Conservation (phyloP, 2,329 filamentous ascomycete species). For the Fusarium falciforme region DNA sequence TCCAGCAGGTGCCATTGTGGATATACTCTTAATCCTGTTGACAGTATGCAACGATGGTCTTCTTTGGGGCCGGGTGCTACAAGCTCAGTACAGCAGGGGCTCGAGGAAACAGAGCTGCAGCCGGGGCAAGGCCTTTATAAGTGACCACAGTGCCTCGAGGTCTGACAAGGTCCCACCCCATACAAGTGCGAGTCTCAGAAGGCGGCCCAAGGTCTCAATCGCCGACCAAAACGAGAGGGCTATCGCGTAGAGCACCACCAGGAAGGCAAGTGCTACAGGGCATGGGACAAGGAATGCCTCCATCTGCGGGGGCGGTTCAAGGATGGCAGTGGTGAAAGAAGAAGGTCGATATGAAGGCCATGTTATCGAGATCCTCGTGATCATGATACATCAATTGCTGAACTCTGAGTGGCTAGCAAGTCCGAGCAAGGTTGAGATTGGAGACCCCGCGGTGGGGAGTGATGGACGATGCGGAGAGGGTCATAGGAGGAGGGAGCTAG, state of each 20-base stretch:
- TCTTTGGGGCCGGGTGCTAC: background rate
- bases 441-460: background rate
- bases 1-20: slow-evolving; percentile 46
- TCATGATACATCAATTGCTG: slow-evolving; percentile 8
- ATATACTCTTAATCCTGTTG: background rate
- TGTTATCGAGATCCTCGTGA: slow-evolving; percentile 30
- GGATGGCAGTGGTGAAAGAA: slow-evolving; percentile 32
- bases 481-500: background rate
- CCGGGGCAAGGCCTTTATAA: slow-evolving; percentile 21
- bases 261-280: slow-evolving; percentile 11
- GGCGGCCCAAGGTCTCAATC: background rate
- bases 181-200: slow-evolving; percentile 4
- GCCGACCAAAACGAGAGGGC: slow-evolving; percentile 16
- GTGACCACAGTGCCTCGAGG: background rate
- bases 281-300: background rate
- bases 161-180: slow-evolving; percentile 16
- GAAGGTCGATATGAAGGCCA: slow-evolving; percentile 30
- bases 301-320: slow-evolving; percentile 7
- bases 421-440: background rate
- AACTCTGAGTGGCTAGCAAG: background rate
- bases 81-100: background rate
- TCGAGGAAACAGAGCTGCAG: background rate
- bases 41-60: background rate
- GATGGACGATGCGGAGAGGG: background rate
- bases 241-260: background rate